Evolutionary conservation across 208 protist species (phyloP).

Genomic region (Crithidia bombi): DNA sequence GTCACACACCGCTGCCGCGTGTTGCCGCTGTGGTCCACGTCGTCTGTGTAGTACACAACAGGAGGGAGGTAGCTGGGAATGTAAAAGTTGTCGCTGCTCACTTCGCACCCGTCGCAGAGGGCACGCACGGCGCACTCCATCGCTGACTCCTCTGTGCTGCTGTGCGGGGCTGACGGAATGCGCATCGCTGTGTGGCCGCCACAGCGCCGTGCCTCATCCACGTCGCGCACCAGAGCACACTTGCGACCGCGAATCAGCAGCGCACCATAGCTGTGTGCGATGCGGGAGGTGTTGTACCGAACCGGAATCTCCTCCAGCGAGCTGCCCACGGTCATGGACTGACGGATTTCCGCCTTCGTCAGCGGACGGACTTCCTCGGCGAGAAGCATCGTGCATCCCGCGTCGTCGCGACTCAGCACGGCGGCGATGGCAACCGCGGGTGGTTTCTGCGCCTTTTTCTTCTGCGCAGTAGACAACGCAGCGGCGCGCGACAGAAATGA

Average conservation of each 20-base stretch:
- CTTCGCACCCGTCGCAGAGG: conserved; percentile 76
- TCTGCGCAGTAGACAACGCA: background rate
- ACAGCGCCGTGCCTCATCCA: background rate
- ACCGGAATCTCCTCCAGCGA: conserved; percentile 52
- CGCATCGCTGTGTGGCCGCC: conserved; percentile 19
- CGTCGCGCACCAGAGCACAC: conserved; percentile 72
- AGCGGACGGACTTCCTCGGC: conserved; percentile 49
- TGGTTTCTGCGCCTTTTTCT: conserved; percentile 21
- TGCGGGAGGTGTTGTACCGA: conserved; percentile 60
- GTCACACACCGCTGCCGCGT: conserved; percentile 42
- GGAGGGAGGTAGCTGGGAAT: conserved; percentile 68
- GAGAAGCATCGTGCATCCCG: conserved; percentile 52
- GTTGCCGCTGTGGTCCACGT: background rate
- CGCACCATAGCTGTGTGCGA: conserved; percentile 69
- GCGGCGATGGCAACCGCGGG: conserved; percentile 41
- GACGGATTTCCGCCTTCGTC: conserved; percentile 55
- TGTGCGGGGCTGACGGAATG: conserved; percentile 52
- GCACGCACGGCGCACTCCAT: conserved; percentile 77
- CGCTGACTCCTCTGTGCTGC: conserved; percentile 36
- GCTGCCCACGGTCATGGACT: conserved; percentile 64
- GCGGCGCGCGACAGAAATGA: conserved; percentile 11
- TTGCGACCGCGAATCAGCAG: conserved; percentile 84
- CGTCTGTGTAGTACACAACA: conserved; percentile 56
- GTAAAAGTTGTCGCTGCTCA: conserved; percentile 87
- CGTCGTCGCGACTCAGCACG: conserved; percentile 41